A percentile compares a stretch with the other conserved stretches of the same genome.
Evolutionary conservation across 108 stramenopile genomes (phyloP).

Genomic region (Nannochloropsis granulata): DNA sequence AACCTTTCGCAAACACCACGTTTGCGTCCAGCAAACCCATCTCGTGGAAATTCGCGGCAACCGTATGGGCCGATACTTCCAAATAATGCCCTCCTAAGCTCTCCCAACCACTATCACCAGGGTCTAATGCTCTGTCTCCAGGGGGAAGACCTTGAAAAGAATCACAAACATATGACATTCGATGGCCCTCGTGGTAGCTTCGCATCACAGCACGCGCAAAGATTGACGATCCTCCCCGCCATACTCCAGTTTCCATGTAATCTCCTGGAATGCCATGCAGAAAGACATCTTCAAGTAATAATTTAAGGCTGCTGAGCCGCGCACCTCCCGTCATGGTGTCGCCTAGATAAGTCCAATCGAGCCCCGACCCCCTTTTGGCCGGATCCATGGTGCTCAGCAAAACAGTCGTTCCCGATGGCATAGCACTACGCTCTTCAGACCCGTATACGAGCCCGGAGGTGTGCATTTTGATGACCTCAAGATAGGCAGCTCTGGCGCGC

Average conservation of each 20-base stretch:
- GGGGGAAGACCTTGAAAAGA: constrained; percentile 7
- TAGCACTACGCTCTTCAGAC: neutral
- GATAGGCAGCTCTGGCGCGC: neutral
- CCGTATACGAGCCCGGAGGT: neutral
- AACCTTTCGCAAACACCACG: constrained; percentile 26
- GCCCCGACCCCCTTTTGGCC: neutral
- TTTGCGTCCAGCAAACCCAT: neutral
- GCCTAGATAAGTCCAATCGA: neutral
- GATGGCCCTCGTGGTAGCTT: neutral
- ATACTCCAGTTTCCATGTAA: constrained; percentile 3
- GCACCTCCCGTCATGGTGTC: neutral
- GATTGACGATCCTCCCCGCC: neutral
- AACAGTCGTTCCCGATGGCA: neutral
- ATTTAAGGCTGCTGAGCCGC: neutral
- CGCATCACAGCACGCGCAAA: constrained; percentile 2
- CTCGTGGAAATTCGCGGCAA: neutral
- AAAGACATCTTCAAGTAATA: neutral
- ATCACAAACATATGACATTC: neutral
- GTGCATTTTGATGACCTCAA: neutral
- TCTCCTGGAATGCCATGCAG: neutral
- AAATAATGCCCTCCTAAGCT: constrained; percentile 4
- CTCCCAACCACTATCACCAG: constrained; percentile 15
- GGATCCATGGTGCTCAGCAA: neutral
- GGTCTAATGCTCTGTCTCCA: constrained; percentile 5
- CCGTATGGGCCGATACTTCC: neutral